phyloP scores from a whole-genome alignment of 148 eudicot species.

The Spergularia bocconei region DNA sequence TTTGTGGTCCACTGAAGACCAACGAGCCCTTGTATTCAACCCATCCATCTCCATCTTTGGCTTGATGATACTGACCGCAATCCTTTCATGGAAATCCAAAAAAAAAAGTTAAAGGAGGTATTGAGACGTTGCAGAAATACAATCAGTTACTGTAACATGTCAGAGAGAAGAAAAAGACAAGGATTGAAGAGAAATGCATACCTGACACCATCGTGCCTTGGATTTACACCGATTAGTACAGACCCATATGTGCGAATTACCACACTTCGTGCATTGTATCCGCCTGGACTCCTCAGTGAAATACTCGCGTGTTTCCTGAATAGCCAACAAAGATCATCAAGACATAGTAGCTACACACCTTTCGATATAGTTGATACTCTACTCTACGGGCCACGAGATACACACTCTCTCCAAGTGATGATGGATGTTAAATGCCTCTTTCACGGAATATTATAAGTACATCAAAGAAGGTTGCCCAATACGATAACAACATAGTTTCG shows the following conservation, averaged over 20 bases:
- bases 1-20: conserved; percentile 59
- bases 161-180: neutral
- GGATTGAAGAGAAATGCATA: conserved; percentile 28
- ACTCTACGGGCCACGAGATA: no score
- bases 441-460: no score
- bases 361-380: no score
- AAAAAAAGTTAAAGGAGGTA: neutral
- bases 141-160: neutral
- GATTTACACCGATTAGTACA: conserved; percentile 89
- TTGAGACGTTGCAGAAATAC: neutral
- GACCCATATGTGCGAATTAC: conserved; percentile 89
- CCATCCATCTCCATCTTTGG: conserved; percentile 99
- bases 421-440: no score
- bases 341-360: neutral
- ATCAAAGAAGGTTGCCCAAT: no score
- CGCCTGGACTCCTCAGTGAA: conserved; percentile 94
- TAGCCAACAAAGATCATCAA: conserved; percentile 10
- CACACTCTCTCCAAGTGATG: no score
- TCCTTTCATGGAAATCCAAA: conserved; percentile 46
- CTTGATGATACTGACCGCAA: conserved; percentile 98
- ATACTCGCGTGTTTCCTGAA: conserved; percentile 63
- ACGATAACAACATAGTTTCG: no score
- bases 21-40: conserved; percentile 80
- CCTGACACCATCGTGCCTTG: conserved; percentile 99
- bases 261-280: conserved; percentile 97